Conservation (phyloP, 768 basidiomycete species). For the Cystoderma amianthinum region DNA sequence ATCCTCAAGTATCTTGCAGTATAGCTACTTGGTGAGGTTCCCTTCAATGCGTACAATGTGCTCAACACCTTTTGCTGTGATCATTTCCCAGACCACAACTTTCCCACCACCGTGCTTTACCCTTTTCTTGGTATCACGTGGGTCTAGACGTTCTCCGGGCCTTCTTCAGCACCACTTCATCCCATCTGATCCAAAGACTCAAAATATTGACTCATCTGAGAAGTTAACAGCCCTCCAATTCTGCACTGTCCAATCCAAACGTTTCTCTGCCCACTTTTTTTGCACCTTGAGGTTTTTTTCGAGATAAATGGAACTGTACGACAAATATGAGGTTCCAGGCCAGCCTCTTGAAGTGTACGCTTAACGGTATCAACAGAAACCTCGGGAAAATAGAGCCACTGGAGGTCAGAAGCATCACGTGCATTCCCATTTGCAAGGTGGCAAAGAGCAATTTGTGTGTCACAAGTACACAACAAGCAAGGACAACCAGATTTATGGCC, state of each 20-base stretch:
- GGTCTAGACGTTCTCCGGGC: slow-evolving; percentile 16
- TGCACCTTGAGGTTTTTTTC: slow-evolving; percentile 8
- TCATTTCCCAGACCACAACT: slow-evolving; percentile 28
- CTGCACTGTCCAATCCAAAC: slow-evolving; percentile 16
- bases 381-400: slow-evolving; percentile 9
- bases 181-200: slow-evolving; percentile 23
- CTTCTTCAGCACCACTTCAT: slow-evolving; percentile 20
- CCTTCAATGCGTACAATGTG: slow-evolving; percentile 21
- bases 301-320: slow-evolving; percentile 14
- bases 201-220: slow-evolving; percentile 26
- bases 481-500: slow-evolving; percentile 9
- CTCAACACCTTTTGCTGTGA: slow-evolving; percentile 19
- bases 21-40: slow-evolving; percentile 17
- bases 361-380: slow-evolving; percentile 8
- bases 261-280: slow-evolving; percentile 13
- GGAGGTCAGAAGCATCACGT: slow-evolving; percentile 11
- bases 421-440: slow-evolving; percentile 6
- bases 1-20: slow-evolving; percentile 19
- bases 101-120: slow-evolving; percentile 27
- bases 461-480: slow-evolving; percentile 5
- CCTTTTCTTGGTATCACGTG: slow-evolving; percentile 13
- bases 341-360: slow-evolving; percentile 4
- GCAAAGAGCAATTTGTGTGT: slow-evolving; percentile 6
- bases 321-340: slow-evolving; percentile 3
- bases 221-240: slow-evolving; percentile 21